phyloP scores from a whole-genome alignment of 495 filamentous ascomycete genomes.

The Penicillium ochrochloron region DNA sequence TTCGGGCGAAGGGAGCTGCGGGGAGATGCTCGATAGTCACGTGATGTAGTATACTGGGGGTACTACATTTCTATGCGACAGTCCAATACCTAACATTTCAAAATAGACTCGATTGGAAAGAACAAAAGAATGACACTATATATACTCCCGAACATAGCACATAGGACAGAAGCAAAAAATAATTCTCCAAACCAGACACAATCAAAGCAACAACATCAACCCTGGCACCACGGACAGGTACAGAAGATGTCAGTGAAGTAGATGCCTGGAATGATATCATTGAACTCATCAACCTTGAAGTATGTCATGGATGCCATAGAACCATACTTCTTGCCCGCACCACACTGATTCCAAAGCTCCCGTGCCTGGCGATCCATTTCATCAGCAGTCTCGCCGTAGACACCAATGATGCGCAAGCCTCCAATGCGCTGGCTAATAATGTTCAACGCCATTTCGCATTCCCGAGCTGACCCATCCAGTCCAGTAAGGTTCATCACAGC shows the following conservation, averaged over 20 bases:
- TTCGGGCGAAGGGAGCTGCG: conserved; percentile 47
- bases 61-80: neutral
- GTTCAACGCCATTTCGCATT: neutral
- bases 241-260: neutral
- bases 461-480: no score
- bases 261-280: neutral
- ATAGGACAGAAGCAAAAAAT: neutral
- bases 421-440: neutral
- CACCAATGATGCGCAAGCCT: neutral
- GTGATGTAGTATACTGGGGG: neutral
- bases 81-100: neutral
- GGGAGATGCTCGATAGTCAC: neutral
- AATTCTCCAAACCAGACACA: neutral
- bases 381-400: neutral
- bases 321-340: neutral
- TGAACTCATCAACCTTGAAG: neutral
- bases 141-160: neutral
- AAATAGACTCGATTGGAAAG: neutral
- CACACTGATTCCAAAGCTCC: neutral
- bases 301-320: neutral
- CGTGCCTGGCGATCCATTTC: neutral
- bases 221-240: neutral
- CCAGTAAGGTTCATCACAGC: no score
- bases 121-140: neutral
- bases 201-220: neutral